phyloP scores from a whole-genome alignment of 148 eudicot genomes.

The Salicornia ramosissima region DNA sequence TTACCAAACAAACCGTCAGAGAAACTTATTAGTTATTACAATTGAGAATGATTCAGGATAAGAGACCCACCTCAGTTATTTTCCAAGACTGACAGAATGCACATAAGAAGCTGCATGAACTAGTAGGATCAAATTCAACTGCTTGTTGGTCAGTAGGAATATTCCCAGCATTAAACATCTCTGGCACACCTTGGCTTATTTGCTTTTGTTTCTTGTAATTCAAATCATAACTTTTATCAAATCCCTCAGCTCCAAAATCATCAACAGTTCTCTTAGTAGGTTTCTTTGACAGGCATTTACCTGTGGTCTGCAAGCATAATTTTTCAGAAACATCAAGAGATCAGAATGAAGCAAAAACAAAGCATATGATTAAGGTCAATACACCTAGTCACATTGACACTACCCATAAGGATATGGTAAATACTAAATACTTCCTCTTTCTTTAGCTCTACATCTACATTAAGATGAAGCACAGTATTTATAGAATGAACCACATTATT shows the following conservation, averaged over 20 bases:
- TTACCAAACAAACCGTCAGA: neutral
- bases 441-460: too few relatives aligned
- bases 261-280: constrained; percentile 26
- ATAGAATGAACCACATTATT: too few relatives aligned
- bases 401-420: neutral
- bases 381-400: neutral
- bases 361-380: neutral
- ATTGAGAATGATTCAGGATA: neutral
- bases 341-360: neutral
- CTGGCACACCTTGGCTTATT: constrained; percentile 16
- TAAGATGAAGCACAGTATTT: too few relatives aligned
- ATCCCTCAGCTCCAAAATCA: constrained; percentile 13
- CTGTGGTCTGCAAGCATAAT: constrained; percentile 18
- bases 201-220: constrained; percentile 54
- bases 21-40: neutral
- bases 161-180: constrained; percentile 19
- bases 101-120: constrained; percentile 38
- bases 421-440: too few relatives aligned
- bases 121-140: constrained; percentile 10
- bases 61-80: constrained; percentile 39
- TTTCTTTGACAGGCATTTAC: constrained; percentile 25
- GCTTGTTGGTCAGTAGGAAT: constrained; percentile 17
- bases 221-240: constrained; percentile 15
- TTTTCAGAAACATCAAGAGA: neutral
- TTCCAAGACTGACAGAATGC: constrained; percentile 65